A percentile compares a stretch with the other conserved stretches of the same genome.
Conservation (phyloP, 2,329 filamentous ascomycete species). For the Botryotinia calthae region DNA sequence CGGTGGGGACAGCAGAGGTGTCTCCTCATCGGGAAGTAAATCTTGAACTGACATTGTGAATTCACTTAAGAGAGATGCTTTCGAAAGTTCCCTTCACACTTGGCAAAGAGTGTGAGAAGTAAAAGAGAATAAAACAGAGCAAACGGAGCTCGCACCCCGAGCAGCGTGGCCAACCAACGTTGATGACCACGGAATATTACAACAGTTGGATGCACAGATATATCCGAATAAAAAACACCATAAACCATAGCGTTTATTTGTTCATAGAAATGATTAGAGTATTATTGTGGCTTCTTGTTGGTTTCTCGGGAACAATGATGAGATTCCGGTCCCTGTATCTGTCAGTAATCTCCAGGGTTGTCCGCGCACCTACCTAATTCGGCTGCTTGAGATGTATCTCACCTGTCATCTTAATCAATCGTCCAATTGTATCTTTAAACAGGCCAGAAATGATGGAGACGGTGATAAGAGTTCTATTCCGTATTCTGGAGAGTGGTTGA, state of each 20-base stretch:
- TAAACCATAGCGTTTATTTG: too few relatives aligned
- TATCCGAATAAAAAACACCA: background rate
- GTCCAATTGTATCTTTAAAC: background rate
- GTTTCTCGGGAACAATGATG: background rate
- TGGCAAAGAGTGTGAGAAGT: background rate
- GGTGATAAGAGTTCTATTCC: background rate
- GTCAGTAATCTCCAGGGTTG: background rate
- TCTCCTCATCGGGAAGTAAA: background rate
- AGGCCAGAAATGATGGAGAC: background rate
- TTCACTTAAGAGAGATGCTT: background rate
- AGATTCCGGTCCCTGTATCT: background rate
- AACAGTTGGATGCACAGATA: background rate
- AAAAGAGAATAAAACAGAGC: background rate
- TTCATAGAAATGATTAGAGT: background rate
- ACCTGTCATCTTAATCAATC: background rate
- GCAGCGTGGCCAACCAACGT: background rate
- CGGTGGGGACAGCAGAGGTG: background rate
- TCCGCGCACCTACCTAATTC: background rate
- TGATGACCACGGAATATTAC: background rate
- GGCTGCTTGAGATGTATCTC: background rate
- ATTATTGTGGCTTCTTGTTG: background rate
- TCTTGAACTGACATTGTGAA: background rate
- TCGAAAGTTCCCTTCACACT: background rate
- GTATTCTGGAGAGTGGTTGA: background rate
- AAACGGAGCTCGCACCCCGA: background rate